Conservation (phyloP, 2,329 filamentous ascomycete genomes). For the Ophiostoma sp. region DNA sequence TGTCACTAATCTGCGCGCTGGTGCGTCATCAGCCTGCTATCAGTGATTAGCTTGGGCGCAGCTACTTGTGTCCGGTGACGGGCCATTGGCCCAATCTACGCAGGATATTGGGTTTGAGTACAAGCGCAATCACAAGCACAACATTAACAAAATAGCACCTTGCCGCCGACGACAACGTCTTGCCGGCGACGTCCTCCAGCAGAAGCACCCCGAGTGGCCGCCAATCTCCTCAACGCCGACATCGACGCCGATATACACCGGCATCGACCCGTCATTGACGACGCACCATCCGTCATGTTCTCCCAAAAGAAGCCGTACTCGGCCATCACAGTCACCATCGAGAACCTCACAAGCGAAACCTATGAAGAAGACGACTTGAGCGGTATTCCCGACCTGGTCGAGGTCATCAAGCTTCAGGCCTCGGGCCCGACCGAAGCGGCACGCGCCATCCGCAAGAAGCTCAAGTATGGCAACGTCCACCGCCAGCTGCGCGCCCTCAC, state of each 20-base stretch:
- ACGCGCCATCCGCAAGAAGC: slow-evolving; percentile 89
- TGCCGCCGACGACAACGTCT: slow-evolving; percentile 5
- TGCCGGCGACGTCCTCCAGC: neutral
- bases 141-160: neutral
- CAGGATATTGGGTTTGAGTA: neutral
- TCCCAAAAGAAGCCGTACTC: slow-evolving; percentile 74
- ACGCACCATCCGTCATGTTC: slow-evolving; percentile 12
- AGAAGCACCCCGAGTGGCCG: neutral
- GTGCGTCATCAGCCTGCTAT: slow-evolving; percentile 4
- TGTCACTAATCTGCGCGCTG: neutral
- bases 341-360: slow-evolving; percentile 81
- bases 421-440: slow-evolving; percentile 85
- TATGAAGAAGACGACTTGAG: slow-evolving; percentile 88
- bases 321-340: slow-evolving; percentile 86
- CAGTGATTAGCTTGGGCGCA: neutral
- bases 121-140: neutral
- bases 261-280: neutral
- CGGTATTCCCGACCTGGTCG: slow-evolving; percentile 88
- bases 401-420: slow-evolving; percentile 84
- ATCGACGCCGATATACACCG: neutral
- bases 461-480: slow-evolving; percentile 96
- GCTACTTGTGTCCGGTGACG: neutral
- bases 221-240: neutral
- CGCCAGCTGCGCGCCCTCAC: slow-evolving; percentile 83
- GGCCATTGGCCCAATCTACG: neutral